Conservation (phyloP, 2,329 filamentous ascomycete genomes). For the Colletotrichum sp. region DNA sequence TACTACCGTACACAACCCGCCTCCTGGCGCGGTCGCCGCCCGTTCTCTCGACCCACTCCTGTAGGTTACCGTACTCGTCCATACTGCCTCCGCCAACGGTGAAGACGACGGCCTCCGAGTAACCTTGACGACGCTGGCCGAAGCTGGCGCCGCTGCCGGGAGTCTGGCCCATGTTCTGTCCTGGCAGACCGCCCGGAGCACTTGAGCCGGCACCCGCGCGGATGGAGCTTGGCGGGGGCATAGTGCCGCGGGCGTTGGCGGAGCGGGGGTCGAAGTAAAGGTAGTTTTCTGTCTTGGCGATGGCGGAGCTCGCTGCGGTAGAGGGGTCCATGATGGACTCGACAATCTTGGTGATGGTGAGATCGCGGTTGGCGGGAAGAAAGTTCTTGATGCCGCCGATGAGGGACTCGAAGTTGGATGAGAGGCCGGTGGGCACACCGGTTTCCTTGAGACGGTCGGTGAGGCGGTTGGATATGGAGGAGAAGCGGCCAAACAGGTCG, state of each 20-base stretch:
- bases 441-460: conserved; percentile 95
- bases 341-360: conserved; percentile 96
- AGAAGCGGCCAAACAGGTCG: conserved; percentile 93
- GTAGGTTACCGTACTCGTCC: conserved; percentile 97
- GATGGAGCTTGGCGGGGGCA: conserved; percentile 77
- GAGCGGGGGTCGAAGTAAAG: conserved; percentile 96
- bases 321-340: conserved; percentile 98
- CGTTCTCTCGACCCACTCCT: conserved; percentile 91
- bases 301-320: conserved; percentile 86
- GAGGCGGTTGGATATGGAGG: conserved; percentile 86
- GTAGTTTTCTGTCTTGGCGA: conserved; percentile 95
- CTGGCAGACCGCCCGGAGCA: conserved; percentile 53
- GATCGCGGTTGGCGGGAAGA: conserved; percentile 91
- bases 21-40: conserved; percentile 70
- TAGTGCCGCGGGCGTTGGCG: conserved; percentile 89
- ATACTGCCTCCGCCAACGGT: conserved; percentile 96
- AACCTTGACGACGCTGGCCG: conserved; percentile 88
- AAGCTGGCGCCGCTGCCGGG: conserved; percentile 82
- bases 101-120: conserved; percentile 91
- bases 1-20: conserved; percentile 93
- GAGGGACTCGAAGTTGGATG: conserved; percentile 88
- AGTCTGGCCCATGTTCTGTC: conserved; percentile 44
- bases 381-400: conserved; percentile 98
- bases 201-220: conserved; percentile 47
- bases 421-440: conserved; percentile 70